A percentile compares a stretch with the other conserved stretches of the same genome.
Conservation (phyloP, 1,284 basidiomycete genomes). For the Entoloma clypeatum region DNA sequence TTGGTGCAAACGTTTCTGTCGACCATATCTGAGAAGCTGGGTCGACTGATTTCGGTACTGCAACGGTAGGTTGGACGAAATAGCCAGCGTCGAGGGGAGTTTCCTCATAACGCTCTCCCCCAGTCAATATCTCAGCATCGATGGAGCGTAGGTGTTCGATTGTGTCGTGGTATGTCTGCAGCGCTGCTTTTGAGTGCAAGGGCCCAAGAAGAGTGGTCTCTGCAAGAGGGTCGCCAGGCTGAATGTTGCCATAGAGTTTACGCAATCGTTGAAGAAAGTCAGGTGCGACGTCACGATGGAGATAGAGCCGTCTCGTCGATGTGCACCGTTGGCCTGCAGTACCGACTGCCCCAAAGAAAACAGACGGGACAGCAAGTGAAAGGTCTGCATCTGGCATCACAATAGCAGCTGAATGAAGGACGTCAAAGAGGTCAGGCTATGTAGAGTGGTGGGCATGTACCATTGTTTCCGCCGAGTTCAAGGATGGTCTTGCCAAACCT, state of each 20-base stretch:
- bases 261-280: slow-evolving; percentile 74
- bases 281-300: slow-evolving; percentile 77
- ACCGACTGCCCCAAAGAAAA: slow-evolving; percentile 93
- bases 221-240: slow-evolving; percentile 81
- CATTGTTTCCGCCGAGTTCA: slow-evolving; percentile 96
- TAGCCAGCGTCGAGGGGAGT: slow-evolving; percentile 62
- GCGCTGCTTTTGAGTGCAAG: slow-evolving; percentile 68
- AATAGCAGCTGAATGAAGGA: slow-evolving; percentile 63
- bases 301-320: slow-evolving; percentile 84
- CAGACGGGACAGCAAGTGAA: slow-evolving; percentile 79
- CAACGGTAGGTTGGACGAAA: slow-evolving; percentile 87
- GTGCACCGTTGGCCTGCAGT: slow-evolving; percentile 96
- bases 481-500: slow-evolving; percentile 83
- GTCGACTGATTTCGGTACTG: slow-evolving; percentile 58
- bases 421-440: slow-evolving; percentile 17
- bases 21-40: slow-evolving; percentile 63
- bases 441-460: slow-evolving; percentile 33
- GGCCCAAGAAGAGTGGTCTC: slow-evolving; percentile 79
- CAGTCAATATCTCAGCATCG: slow-evolving; percentile 75
- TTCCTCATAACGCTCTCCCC: slow-evolving; percentile 55
- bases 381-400: slow-evolving; percentile 94
- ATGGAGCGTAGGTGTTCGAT: slow-evolving; percentile 60
- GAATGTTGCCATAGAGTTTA: slow-evolving; percentile 65
- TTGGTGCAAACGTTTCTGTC: slow-evolving; percentile 84
- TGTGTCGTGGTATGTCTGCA: slow-evolving; percentile 64